phyloP scores from a whole-genome alignment of 805 yeast species.

The Saccharomyces paradoxus region DNA sequence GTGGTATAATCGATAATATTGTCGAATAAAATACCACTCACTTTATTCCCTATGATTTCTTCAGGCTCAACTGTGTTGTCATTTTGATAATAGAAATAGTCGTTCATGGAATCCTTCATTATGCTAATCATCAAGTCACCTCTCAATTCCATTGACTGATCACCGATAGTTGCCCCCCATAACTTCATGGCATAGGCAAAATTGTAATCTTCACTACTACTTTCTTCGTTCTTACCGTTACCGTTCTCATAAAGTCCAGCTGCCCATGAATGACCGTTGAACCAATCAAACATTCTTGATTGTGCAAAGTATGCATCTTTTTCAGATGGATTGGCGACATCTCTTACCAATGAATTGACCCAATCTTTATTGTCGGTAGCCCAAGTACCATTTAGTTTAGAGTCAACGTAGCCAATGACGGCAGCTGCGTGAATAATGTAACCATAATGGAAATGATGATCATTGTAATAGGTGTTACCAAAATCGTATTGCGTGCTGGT shows the following conservation, averaged over 20 bases:
- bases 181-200: constrained; percentile 60
- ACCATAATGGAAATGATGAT: constrained; percentile 84
- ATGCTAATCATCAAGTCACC: constrained; percentile 56
- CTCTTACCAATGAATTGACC: constrained; percentile 56
- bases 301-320: constrained; percentile 53
- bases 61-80: constrained; percentile 52
- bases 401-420: constrained; percentile 59
- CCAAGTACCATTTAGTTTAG: constrained; percentile 37
- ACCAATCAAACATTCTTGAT: constrained; percentile 63
- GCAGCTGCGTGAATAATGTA: constrained; percentile 81
- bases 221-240: constrained; percentile 44
- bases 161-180: constrained; percentile 57
- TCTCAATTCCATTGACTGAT: constrained; percentile 43
- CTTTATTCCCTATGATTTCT: constrained; percentile 50
- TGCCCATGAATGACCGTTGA: constrained; percentile 69
- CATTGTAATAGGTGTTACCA: constrained; percentile 73
- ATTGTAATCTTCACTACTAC: constrained; percentile 63
- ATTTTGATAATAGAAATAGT: constrained; percentile 46
- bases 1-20: constrained; percentile 68
- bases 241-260: constrained; percentile 53
- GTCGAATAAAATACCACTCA: constrained; percentile 66
- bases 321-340: constrained; percentile 54
- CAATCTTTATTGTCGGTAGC: constrained; percentile 40
- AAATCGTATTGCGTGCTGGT: constrained; percentile 45
- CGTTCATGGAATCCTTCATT: constrained; percentile 43